These are phyloP conservation scores for Lasiosphaeriaceae sp. DNA, from an alignment of 495 filamentous ascomycete genomes.

Conservation along the genomic window DNA sequence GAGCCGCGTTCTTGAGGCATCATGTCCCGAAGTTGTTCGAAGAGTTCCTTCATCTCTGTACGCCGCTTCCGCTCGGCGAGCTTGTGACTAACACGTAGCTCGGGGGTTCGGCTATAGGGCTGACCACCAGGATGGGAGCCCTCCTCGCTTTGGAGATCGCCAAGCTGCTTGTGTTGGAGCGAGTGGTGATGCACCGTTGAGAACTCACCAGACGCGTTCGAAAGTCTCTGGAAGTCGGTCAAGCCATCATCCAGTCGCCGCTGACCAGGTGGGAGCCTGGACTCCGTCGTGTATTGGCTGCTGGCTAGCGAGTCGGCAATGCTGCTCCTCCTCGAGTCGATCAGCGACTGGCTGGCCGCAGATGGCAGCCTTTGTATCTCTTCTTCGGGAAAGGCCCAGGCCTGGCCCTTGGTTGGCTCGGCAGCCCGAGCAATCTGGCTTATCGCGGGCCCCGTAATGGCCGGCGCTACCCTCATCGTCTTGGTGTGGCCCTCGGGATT, in stretches of 20 bases:
- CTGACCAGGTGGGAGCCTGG: constrained; percentile 66
- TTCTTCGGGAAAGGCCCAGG: constrained; percentile 79
- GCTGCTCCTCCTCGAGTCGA: constrained; percentile 67
- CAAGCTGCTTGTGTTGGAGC: constrained; percentile 69
- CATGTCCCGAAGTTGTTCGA: constrained; percentile 77
- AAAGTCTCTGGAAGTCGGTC: constrained; percentile 27
- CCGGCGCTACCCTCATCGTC: constrained; percentile 60
- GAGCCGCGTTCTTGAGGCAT: constrained; percentile 83
- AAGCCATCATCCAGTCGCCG: constrained; percentile 58
- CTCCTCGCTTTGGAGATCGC: constrained; percentile 60
- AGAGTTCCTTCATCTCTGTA: constrained; percentile 97
- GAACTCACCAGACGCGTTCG: constrained; percentile 29
- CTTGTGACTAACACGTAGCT: constrained; percentile 93
- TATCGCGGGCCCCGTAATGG: constrained; percentile 73
- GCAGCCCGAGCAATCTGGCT: constrained; percentile 75
- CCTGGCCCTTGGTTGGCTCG: constrained; percentile 75
- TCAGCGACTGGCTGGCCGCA: constrained; percentile 48
- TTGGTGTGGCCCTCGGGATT: constrained; percentile 50
- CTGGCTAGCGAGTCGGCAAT: constrained; percentile 69
- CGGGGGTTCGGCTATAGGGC: constrained; percentile 91
- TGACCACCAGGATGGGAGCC: constrained; percentile 55
- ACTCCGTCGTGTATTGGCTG: constrained; percentile 68
- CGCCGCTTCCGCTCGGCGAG: constrained; percentile 92
- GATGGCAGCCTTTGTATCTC: constrained; percentile 51
- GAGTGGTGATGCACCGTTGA: constrained; percentile 65